Base-by-base conservation (phyloP, 1,284 basidiomycete genomes). In the Cerioporus squamosus region DNA sequence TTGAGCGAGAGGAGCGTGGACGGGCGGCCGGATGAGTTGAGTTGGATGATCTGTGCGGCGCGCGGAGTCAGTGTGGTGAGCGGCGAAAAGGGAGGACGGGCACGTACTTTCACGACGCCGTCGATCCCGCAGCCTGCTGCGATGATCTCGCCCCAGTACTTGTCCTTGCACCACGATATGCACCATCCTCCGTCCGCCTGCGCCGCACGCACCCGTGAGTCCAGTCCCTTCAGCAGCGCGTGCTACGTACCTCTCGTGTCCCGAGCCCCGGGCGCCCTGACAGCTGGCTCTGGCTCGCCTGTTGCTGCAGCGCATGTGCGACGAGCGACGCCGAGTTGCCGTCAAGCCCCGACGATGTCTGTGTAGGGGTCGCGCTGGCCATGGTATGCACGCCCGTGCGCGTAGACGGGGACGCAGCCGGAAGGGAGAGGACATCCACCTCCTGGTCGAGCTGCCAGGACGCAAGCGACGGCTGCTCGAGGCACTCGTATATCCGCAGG, bases 151-250 rank as follows among this genome's bases (percentile, higher is more conserved):
- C 95, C 95, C 94, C 94, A 96, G 74, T 94, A 96, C 59, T 84
- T 81, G 66, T 98, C 95, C 68, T 93, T 93, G 74, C 95, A 97
- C 94, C 95, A 98, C 20, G 90, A 91, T 44, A 98, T 74, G 60
- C 88, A 90, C 94, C 95, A 97, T 0, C 93, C 95, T 9, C 94
- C 94, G 59, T 93, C 89, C 1, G 93, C 93, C 71, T 73, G 10
- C 9, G 1, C 24, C n/a, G n/a, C n/a, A n/a, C n/a, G n/a, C n/a
- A n/a, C n/a, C n/a, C n/a, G n/a, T n/a, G n/a, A n/a, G n/a, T n/a
- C n/a, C n/a, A n/a, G n/a, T 5, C 18, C 29, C 24, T n/a, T 36
- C 29, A 9, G 24, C 22, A n/a, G 7, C 29, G 1, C n/a, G n/a
- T n/a, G n/a, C n/a, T n/a, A 48, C 65, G 49, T 44, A 70, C 71